Evolutionary conservation across 1,139 yeast species (phyloP), one percentile per base, ranked within the genome.

Genomic region (Zhuliangozyma parablackwelliae): DNA sequence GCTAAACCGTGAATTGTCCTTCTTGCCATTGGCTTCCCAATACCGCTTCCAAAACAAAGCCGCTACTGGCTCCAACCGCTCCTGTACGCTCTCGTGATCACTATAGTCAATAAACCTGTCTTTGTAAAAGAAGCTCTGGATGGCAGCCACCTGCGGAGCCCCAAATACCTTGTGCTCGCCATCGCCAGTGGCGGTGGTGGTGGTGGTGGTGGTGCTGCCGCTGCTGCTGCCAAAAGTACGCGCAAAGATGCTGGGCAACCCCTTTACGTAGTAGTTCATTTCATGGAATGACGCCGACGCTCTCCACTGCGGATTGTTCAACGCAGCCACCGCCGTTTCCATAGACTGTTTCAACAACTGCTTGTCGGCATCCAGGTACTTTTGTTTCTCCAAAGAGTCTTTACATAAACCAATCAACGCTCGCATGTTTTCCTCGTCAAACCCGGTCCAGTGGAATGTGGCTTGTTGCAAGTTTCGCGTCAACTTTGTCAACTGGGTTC

Each of bases 381-480:
- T 52, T 31, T 61, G 56, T 41, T 72, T 64, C 33, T 65, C 54
- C 36, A 79, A 47, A 2, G 78, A 68, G n/a, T 59, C 56, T 28
- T 65, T 58, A 38, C 82, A 72, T 26, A 81, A 71, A 29, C 63
- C 58, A 3, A 75, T 53, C 49, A 81, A 60, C 20, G 73, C 67
- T 33, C 75, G 75, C 10, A 79, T 63, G 53, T 80, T 85, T 29
- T 64, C 67, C 30, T 69, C 69, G 24, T 80, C 68, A 48, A 82
- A 82, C 0, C 88, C 88, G 2, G 87, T 78, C 89, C 89, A 82
- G 48, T 78, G 80, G 50, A 82, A 81, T 0, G 89, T 78, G 1
- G 85, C 80, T 40, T 82, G 64, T 51, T 78, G 85, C 31, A 82
- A 53, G 48, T 82, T 82, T 2, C 75, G 69, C 8, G 82, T 70